Evolutionary conservation across 257 asterid species (phyloP).

Genomic region (Echites panduratus): DNA sequence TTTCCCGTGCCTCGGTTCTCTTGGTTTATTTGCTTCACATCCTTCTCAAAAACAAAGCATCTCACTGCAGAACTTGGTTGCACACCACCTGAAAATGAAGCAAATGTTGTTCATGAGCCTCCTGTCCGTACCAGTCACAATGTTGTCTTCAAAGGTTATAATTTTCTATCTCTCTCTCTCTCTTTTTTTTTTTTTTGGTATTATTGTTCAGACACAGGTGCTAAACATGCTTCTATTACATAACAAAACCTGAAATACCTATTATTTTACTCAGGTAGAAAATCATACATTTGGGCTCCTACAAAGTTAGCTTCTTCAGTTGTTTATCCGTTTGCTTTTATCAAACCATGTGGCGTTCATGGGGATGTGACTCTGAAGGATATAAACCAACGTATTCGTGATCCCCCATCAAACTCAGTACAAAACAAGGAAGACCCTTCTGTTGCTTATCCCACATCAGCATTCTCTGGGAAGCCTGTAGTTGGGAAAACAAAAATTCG

Average conservation of each 20-base stretch:
- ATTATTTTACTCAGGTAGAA: constrained; percentile 46
- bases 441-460: constrained; percentile 57
- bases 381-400: constrained; percentile 63
- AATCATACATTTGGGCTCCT: constrained; percentile 61
- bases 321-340: constrained; percentile 66
- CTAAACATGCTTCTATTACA: neutral
- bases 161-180: neutral
- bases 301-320: constrained; percentile 54
- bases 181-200: neutral
- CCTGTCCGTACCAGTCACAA: constrained; percentile 44
- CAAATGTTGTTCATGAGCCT: constrained; percentile 33
- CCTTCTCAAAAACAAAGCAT: constrained; percentile 7
- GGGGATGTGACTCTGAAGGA: constrained; percentile 86
- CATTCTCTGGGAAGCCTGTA: constrained; percentile 90
- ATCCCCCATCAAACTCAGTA: constrained; percentile 51
- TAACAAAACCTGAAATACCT: neutral
- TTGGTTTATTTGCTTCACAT: neutral
- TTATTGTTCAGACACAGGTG: neutral
- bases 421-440: constrained; percentile 38
- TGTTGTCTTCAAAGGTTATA: constrained; percentile 67
- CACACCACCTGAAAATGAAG: constrained; percentile 33
- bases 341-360: constrained; percentile 72
- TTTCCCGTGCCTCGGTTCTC: constrained; percentile 6
- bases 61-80: constrained; percentile 48
- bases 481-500: constrained; percentile 86